These are phyloP conservation scores for Digitaria exilis DNA, from an alignment of 202 grass and related monocot species.

Conservation along the genomic window DNA sequence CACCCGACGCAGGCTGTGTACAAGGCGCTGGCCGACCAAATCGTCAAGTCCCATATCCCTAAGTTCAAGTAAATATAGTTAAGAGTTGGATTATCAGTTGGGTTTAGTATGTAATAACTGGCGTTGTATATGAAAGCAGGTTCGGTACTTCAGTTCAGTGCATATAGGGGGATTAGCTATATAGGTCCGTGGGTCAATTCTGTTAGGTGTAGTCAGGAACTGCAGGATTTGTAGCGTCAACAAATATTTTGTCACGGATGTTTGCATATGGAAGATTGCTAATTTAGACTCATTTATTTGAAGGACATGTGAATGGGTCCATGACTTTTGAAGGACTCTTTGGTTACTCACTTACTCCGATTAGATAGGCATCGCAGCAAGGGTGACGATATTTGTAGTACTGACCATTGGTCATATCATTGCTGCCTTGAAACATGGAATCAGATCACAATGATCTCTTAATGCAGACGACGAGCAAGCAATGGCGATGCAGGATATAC, in stretches of 20 bases:
- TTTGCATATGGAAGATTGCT: not conserved
- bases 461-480: not conserved
- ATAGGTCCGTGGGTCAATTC: not conserved
- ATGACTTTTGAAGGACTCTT: too few relatives aligned
- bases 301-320: not conserved
- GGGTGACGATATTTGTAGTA: too few relatives aligned
- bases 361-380: not conserved
- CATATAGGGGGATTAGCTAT: not conserved
- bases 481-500: too few relatives aligned
- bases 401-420: not conserved
- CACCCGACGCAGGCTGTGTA: conserved; percentile 69
- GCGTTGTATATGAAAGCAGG: not conserved
- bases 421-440: not conserved
- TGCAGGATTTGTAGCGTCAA: not conserved
- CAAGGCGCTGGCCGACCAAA: conserved; percentile 46
- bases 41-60: conserved; percentile 39
- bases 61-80: conserved; percentile 31
- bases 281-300: not conserved
- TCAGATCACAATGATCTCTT: not conserved
- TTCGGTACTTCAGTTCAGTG: not conserved
- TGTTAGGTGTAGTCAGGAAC: not conserved
- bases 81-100: not conserved
- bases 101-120: not conserved
- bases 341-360: too few relatives aligned
- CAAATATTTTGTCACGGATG: not conserved